phyloP scores from a whole-genome alignment of 2,329 filamentous ascomycete genomes.

The Apiospora hydei region DNA sequence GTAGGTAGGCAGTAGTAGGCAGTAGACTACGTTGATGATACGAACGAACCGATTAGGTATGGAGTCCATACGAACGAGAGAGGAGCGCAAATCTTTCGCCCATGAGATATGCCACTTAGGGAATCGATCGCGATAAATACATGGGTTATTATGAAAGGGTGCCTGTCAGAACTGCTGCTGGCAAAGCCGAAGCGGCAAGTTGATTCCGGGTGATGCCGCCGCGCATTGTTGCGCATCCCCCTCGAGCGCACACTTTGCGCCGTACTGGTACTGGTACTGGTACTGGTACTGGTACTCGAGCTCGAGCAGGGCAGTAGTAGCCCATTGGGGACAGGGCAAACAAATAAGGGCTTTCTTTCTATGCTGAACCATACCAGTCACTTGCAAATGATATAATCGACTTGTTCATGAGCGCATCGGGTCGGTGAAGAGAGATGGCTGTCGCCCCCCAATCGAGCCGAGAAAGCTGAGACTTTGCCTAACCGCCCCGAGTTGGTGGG shows the following conservation, averaged over 20 bases:
- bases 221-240: slow-evolving; percentile 21
- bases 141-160: slow-evolving; percentile 1
- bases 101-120: neutral
- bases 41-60: slow-evolving; percentile 9
- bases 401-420: neutral
- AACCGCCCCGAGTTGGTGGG: slow-evolving; percentile 12
- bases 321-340: neutral
- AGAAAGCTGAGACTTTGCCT: slow-evolving; percentile 21
- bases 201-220: slow-evolving; percentile 20
- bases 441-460: slow-evolving; percentile 10
- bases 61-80: slow-evolving; percentile 10
- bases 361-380: neutral
- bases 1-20: neutral
- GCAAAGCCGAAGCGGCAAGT: slow-evolving; percentile 7
- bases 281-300: neutral
- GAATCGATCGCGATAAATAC: slow-evolving; percentile 15
- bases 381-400: neutral
- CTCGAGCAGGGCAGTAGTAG: neutral
- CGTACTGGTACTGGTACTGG: neutral
- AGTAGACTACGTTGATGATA: slow-evolving; percentile 8
- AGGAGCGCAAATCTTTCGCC: slow-evolving; percentile 20
- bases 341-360: neutral
- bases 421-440: neutral
- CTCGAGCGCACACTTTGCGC: slow-evolving; percentile 20
- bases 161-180: neutral